Evolutionary conservation across 495 filamentous ascomycete genomes (phyloP).

Genomic region (Niebla homalea): DNA sequence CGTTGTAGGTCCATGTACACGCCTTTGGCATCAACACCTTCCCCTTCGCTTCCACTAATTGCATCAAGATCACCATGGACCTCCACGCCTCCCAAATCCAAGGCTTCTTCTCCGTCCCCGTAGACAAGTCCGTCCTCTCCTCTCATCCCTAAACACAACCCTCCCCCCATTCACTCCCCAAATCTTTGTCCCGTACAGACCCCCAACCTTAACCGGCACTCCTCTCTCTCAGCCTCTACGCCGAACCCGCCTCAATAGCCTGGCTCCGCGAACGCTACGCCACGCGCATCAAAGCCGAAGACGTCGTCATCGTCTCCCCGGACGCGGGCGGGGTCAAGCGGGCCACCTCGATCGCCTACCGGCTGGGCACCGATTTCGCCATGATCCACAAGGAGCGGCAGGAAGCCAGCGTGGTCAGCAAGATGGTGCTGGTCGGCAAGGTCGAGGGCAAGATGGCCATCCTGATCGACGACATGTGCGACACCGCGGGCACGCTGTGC

Average conservation of each 20-base stretch:
- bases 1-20: neutral
- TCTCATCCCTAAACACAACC: neutral
- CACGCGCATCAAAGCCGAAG: conserved; percentile 72
- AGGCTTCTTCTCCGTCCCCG: conserved; percentile 97
- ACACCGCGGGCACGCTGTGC: conserved; percentile 87
- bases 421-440: conserved; percentile 74
- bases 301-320: conserved; percentile 90
- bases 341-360: conserved; percentile 92
- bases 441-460: conserved; percentile 52
- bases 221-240: conserved; percentile 47
- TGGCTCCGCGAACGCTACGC: conserved; percentile 35
- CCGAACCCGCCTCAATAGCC: conserved; percentile 75
- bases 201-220: neutral
- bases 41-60: conserved; percentile 14
- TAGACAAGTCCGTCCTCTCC: conserved; percentile 48
- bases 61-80: conserved; percentile 75
- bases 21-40: neutral
- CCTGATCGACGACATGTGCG: conserved; percentile 82
- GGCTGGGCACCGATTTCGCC: conserved; percentile 88
- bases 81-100: conserved; percentile 51
- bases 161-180: neutral
- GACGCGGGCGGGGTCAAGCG: conserved; percentile 95
- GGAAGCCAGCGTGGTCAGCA: conserved; percentile 90
- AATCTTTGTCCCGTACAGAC: conserved; percentile 24
- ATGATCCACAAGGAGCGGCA: conserved; percentile 76